Percentiles rank a stretch among this genome's conserved stretches.
phyloP scores from a whole-genome alignment of 305 asterid species.

The Lippia alba region DNA sequence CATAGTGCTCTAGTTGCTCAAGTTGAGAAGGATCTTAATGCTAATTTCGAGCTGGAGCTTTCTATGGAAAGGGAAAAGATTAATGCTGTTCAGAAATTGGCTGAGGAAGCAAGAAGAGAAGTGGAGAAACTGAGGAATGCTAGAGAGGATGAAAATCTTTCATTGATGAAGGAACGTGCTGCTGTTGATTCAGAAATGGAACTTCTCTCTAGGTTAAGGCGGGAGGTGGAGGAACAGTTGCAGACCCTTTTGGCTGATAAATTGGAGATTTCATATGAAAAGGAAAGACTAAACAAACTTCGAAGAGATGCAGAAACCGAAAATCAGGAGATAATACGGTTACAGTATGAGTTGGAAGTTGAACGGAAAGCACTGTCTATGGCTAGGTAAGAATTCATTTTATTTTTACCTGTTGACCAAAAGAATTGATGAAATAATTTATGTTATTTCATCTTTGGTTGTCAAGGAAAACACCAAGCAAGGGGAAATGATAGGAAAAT shows the following conservation, averaged over 20 bases:
- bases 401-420: conserved; percentile 29
- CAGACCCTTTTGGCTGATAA: conserved; percentile 69
- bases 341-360: conserved; percentile 92
- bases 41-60: conserved; percentile 77
- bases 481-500: too few relatives aligned
- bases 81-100: conserved; percentile 72
- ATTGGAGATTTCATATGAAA: conserved; percentile 81
- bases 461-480: neutral
- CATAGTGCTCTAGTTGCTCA: conserved; percentile 88
- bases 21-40: conserved; percentile 85
- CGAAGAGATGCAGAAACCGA: conserved; percentile 79
- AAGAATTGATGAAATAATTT: neutral
- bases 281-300: conserved; percentile 83
- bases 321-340: conserved; percentile 71
- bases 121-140: conserved; percentile 74
- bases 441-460: too few relatives aligned
- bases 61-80: conserved; percentile 76
- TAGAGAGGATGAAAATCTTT: conserved; percentile 77
- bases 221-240: conserved; percentile 84
- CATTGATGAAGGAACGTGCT: conserved; percentile 78
- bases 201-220: conserved; percentile 73
- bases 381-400: conserved; percentile 68
- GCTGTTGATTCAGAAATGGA: conserved; percentile 92
- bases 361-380: conserved; percentile 93
- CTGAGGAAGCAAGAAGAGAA: conserved; percentile 78